Percentiles rank a stretch among this genome's conserved stretches.
Evolutionary conservation across 768 basidiomycete genomes (phyloP).

Genomic region (Naganishia onofrii): DNA sequence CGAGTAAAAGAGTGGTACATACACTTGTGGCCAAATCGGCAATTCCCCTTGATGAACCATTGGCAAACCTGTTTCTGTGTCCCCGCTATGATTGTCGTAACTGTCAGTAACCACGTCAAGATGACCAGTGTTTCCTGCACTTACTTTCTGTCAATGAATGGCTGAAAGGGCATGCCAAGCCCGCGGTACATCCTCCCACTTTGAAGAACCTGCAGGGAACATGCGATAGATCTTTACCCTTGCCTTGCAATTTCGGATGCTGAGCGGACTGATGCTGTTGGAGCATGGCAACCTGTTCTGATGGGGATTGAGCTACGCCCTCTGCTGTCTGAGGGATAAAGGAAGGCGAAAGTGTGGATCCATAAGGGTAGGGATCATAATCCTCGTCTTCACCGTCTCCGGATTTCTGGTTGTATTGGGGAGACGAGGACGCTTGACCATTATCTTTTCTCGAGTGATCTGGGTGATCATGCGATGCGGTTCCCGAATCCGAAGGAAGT

Average conservation of each 20-base stretch:
- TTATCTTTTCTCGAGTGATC: background rate
- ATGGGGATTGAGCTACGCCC: background rate
- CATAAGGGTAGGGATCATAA: constrained; percentile 22
- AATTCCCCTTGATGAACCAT: constrained; percentile 78
- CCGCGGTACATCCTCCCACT: constrained; percentile 85
- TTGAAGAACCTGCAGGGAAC: constrained; percentile 98
- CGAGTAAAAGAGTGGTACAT: background rate
- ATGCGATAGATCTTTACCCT: constrained; percentile 63
- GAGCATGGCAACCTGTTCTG: constrained; percentile 17
- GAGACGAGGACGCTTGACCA: background rate
- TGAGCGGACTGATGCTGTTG: constrained; percentile 19
- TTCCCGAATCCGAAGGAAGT: background rate
- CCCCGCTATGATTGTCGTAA: constrained; percentile 34
- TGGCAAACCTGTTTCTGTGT: constrained; percentile 53
- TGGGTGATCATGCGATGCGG: background rate
- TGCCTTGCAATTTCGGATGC: constrained; percentile 26
- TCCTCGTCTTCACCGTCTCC: constrained; percentile 15
- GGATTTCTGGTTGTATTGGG: constrained; percentile 11
- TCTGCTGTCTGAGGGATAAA: constrained; percentile 11
- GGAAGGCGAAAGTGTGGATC: constrained; percentile 11
- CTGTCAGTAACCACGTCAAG: background rate
- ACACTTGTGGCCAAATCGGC: constrained; percentile 65
- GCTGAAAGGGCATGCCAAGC: constrained; percentile 92
- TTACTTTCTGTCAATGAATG: constrained; percentile 69
- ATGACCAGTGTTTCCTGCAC: constrained; percentile 13